These are phyloP conservation scores for Mycena haematopus DNA, from an alignment of 768 basidiomycete species.

Conservation along the genomic window DNA sequence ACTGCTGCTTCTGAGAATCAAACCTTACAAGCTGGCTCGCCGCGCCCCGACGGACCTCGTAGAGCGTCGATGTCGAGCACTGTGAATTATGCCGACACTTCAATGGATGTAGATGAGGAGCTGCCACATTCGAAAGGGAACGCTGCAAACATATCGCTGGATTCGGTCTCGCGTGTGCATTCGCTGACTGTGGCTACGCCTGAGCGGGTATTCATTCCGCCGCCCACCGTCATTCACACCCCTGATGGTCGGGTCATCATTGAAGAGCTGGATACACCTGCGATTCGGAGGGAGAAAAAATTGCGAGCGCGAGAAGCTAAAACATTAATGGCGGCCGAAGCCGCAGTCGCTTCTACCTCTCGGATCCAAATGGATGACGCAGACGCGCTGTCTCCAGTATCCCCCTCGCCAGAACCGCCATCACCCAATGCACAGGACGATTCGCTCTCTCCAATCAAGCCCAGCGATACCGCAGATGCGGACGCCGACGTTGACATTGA, in stretches of 20 bases:
- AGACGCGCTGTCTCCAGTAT: constrained; percentile 17
- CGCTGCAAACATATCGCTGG: constrained; percentile 6
- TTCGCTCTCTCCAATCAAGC: neutral
- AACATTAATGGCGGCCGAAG: constrained; percentile 34
- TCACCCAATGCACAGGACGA: neutral
- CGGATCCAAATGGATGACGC: constrained; percentile 6
- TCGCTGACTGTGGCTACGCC: constrained; percentile 20
- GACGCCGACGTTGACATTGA: constrained; percentile 24
- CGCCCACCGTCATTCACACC: constrained; percentile 35
- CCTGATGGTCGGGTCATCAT: constrained; percentile 65
- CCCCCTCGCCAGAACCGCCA: constrained; percentile 5
- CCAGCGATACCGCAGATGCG: constrained; percentile 1
- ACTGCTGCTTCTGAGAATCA: constrained; percentile 55
- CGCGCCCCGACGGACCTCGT: constrained; percentile 36
- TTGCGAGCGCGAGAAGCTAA: constrained; percentile 28
- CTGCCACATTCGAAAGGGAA: constrained; percentile 19
- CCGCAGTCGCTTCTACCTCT: constrained; percentile 19
- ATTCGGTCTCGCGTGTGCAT: constrained; percentile 15
- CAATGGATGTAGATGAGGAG: constrained; percentile 34
- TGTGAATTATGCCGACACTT: constrained; percentile 26
- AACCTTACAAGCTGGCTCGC: constrained; percentile 35
- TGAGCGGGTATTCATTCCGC: constrained; percentile 29
- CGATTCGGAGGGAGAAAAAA: constrained; percentile 64
- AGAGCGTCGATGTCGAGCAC: constrained; percentile 22
- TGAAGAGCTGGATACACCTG: constrained; percentile 77